These are phyloP conservation scores for Hirsutella thompsonii DNA, from an alignment of 2,329 filamentous ascomycete species.

Conservation along the genomic window DNA sequence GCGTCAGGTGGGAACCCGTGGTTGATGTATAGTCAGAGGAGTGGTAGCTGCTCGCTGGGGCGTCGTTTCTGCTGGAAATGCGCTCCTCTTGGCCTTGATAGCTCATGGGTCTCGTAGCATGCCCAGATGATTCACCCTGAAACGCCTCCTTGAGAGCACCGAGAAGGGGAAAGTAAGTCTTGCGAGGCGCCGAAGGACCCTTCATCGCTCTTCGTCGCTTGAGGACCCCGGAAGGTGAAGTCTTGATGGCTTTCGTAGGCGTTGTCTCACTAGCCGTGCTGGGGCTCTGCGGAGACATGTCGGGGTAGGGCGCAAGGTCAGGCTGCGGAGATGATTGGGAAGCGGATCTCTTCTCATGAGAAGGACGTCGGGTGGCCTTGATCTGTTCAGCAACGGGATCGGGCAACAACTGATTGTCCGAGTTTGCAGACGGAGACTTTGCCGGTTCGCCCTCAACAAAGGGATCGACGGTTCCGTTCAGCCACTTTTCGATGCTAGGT, in stretches of 20 bases:
- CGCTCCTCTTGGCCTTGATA: slow-evolving; percentile 36
- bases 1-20: neutral
- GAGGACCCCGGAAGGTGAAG: slow-evolving; percentile 26
- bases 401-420: neutral
- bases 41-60: slow-evolving; percentile 9
- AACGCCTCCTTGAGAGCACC: slow-evolving; percentile 50
- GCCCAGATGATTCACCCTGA: slow-evolving; percentile 42
- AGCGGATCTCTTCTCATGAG: neutral
- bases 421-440: neutral
- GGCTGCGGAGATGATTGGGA: slow-evolving; percentile 1
- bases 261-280: slow-evolving; percentile 10
- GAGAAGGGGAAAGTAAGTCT: slow-evolving; percentile 34
- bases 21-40: slow-evolving; percentile 7
- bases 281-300: neutral
- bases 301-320: slow-evolving; percentile 4
- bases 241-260: slow-evolving; percentile 12
- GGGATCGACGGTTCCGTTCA: slow-evolving; percentile 49
- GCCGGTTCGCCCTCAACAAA: slow-evolving; percentile 40
- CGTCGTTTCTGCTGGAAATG: slow-evolving; percentile 11
- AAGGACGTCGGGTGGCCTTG: slow-evolving; percentile 2
- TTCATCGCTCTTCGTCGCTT: slow-evolving; percentile 45
- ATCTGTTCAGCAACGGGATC: neutral
- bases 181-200: slow-evolving; percentile 33
- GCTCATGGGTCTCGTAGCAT: slow-evolving; percentile 29
- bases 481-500: slow-evolving; percentile 52